These are phyloP conservation scores for Pythium vanterpoolii DNA, from an alignment of 352 stramenopile genomes.

Conservation along the genomic window DNA sequence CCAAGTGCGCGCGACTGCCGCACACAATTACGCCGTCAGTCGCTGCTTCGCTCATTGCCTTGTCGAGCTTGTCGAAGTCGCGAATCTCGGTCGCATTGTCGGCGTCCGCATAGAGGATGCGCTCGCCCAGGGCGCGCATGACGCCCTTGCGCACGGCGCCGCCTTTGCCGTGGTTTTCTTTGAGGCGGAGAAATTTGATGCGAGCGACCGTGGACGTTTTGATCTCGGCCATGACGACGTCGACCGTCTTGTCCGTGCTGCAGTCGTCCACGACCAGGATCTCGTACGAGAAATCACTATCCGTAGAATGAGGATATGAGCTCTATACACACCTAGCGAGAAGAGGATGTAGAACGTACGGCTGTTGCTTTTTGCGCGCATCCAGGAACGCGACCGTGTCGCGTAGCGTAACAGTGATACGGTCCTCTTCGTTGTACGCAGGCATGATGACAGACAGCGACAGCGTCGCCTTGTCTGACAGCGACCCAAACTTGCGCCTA, in stretches of 20 bases:
- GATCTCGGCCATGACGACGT: slow-evolving; percentile 60
- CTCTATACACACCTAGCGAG: not conserved
- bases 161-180: slow-evolving; percentile 91
- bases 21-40: slow-evolving; percentile 74
- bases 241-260: slow-evolving; percentile 79
- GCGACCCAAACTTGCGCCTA: slow-evolving; percentile 54
- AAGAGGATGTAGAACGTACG: slow-evolving; percentile 23
- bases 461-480: slow-evolving; percentile 47
- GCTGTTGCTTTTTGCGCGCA: slow-evolving; percentile 41
- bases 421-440: slow-evolving; percentile 93
- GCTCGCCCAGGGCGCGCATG: slow-evolving; percentile 73
- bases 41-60: slow-evolving; percentile 37
- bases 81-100: slow-evolving; percentile 91
- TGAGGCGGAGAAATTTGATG: slow-evolving; percentile 77
- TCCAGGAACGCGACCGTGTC: slow-evolving; percentile 88
- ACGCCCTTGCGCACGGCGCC: slow-evolving; percentile 88
- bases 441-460: slow-evolving; percentile 92
- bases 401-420: slow-evolving; percentile 90
- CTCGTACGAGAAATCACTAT: slow-evolving; percentile 66
- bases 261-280: slow-evolving; percentile 94
- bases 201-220: slow-evolving; percentile 37
- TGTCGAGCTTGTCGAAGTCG: slow-evolving; percentile 84
- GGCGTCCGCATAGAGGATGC: slow-evolving; percentile 89
- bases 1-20: slow-evolving; percentile 88
- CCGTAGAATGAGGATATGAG: not conserved